Base-by-base conservation (phyloP, 148 eudicot species). In the Chenopodium suecicum region DNA sequence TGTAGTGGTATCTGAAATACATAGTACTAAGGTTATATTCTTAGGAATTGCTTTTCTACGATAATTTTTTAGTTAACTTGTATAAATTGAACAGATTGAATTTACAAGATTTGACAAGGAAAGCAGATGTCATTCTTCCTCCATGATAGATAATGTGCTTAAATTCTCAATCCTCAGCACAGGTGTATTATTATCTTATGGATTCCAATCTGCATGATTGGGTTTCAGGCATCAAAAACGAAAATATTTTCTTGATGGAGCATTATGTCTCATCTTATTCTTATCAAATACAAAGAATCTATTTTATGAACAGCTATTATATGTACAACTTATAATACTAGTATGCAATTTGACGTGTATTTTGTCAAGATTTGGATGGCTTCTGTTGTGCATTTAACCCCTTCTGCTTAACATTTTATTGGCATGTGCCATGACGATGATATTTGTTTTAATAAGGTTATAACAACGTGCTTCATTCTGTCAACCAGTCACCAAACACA, bases 31-130 rank as follows among this genome's bases (percentile, higher is more conserved):
- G 44, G 44, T 41, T 41, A 41, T 41, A 41, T 37, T 37, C 41
- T 37, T 37, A 37, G 41, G 41, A 41, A 41, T 41, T 41, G 44
- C 44, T 41, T 41, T 41, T 41, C 5, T 41, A 7, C 6, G 1
- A 4, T 41, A 5, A 41, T 41, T 41, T 41, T 41, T 41, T 0
- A 41, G 44, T 41, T 41, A 41, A 41, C 44, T 6, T 41, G 44
- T 6, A 41, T 41, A 41, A 41, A 41, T 6, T 41, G 44, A 41
- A 41, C 83, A 88, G 86, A 72, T 83, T 88, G 82, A 79, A 81
- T 82, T 34, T 73, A 64, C 78, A 85, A 80, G 83, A 87, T 60
- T 32, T 87, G 78, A 78, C 77, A 2, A 84, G 74, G 60, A 85
- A 81, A 73, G 80, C 70, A 75, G 81, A 31, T 31, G 89, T 73